A percentile compares a stretch with the other conserved stretches of the same genome.
phyloP scores from a whole-genome alignment of 139 green algal genomes.

The Chlamydomonas incerta region DNA sequence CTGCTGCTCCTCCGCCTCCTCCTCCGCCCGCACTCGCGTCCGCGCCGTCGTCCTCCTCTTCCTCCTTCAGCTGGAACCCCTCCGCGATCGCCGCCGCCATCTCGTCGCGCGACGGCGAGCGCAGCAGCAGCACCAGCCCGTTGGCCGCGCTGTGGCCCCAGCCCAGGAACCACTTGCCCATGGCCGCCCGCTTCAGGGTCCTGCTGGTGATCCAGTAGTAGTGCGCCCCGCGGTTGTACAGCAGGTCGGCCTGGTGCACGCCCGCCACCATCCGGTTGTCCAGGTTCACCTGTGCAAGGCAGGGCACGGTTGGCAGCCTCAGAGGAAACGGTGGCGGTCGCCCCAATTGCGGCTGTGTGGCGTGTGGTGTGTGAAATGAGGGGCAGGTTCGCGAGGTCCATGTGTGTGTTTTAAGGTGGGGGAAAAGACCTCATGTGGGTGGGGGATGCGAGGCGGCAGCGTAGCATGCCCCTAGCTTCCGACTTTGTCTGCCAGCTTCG shows the following conservation, averaged over 20 bases:
- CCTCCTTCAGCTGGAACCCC: slow-evolving; percentile 20
- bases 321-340: too few species aligned
- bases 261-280: slow-evolving; percentile 8
- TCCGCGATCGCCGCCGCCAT: slow-evolving; percentile 23
- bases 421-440: too few species aligned
- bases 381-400: too few species aligned
- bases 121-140: slow-evolving; percentile 33
- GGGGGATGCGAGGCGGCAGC: too few species aligned
- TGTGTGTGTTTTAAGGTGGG: too few species aligned
- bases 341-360: too few species aligned
- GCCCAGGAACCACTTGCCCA: slow-evolving; percentile 40
- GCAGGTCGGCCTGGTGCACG: slow-evolving; percentile 23
- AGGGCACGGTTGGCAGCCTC: too few species aligned
- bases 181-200: slow-evolving; percentile 32
- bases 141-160: background rate
- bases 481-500: too few species aligned
- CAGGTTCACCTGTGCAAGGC: slow-evolving; percentile 29
- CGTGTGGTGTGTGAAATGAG: too few species aligned
- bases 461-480: too few species aligned
- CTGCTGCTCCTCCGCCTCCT: background rate
- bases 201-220: slow-evolving; percentile 48
- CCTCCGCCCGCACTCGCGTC: background rate
- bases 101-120: slow-evolving; percentile 21
- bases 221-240: slow-evolving; percentile 42
- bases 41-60: slow-evolving; percentile 2